Conservation (phyloP, 805 yeast genomes). For the Yarrowia yakushimensis region DNA sequence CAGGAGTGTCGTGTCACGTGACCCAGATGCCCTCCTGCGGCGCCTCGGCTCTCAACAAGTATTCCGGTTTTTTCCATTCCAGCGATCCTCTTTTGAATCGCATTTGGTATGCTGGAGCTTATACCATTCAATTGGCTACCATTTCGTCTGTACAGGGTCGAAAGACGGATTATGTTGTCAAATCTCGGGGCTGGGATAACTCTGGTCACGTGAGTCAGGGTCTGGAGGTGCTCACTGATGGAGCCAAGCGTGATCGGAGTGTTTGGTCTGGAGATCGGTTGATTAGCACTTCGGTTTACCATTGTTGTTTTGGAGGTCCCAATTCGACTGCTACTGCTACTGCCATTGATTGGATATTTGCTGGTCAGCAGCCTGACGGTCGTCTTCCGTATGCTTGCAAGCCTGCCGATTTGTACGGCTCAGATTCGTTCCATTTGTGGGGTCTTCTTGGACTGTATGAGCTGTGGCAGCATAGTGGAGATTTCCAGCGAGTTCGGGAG, state of each 20-base stretch:
- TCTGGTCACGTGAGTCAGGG: not conserved
- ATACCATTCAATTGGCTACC: not conserved
- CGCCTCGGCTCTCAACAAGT: not conserved
- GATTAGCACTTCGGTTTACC: not conserved
- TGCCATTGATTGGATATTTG: not conserved
- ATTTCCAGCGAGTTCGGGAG: not conserved
- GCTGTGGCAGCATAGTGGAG: constrained; percentile 2
- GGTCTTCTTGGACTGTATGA: not conserved
- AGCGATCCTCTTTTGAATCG: not conserved
- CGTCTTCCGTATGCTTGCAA: constrained; percentile 11
- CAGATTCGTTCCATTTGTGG: constrained; percentile 6
- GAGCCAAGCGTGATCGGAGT: not conserved
- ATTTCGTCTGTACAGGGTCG: not conserved
- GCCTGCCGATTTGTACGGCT: constrained; percentile 11
- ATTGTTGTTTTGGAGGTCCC: not conserved
- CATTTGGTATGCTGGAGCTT: constrained; percentile 14
- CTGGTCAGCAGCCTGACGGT: not conserved
- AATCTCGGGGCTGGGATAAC: not conserved
- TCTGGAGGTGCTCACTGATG: constrained; percentile 1
- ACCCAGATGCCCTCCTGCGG: not conserved
- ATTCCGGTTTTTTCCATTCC: constrained; percentile 1
- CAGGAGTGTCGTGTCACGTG: not conserved
- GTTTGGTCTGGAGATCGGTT: constrained; percentile 11
- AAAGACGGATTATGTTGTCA: not conserved
- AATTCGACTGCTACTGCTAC: not conserved